phyloP scores from a whole-genome alignment of 352 stramenopile genomes.

The Globisporangium heterothallicum region DNA sequence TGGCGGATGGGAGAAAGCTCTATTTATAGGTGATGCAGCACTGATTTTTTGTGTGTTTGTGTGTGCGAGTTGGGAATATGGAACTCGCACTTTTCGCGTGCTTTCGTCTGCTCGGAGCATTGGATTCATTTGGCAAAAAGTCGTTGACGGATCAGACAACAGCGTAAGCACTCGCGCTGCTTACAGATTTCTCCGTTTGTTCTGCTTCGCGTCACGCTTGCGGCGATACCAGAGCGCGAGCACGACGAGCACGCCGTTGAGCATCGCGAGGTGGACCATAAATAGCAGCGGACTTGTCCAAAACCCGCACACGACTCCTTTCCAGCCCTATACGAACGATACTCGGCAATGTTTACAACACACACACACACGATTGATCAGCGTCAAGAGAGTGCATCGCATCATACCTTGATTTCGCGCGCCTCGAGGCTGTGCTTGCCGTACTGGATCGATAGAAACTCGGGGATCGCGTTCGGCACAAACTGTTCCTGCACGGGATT shows the following conservation, averaged over 20 bases:
- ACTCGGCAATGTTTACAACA: neutral
- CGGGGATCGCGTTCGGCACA: conserved; percentile 43
- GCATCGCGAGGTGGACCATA: conserved; percentile 38
- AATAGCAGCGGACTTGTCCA: conserved; percentile 69
- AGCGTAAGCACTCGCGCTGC: neutral
- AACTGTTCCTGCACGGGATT: conserved; percentile 43
- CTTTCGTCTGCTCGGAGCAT: no score
- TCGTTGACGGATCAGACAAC: no score
- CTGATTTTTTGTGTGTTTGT: no score
- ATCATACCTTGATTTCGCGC: conserved; percentile 69
- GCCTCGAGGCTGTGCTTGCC: conserved; percentile 41
- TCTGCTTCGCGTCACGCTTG: conserved; percentile 6
- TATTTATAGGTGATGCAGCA: no score
- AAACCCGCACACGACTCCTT: conserved; percentile 70
- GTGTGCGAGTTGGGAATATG: no score
- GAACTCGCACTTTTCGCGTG: no score
- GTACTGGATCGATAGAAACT: conserved; percentile 73
- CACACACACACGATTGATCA: no score
- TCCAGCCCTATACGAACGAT: conserved; percentile 48
- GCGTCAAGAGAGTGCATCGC: no score
- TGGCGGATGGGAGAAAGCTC: no score
- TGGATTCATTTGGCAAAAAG: no score
- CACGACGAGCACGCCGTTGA: conserved; percentile 30
- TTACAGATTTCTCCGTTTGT: conserved; percentile 50
- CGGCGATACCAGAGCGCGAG: conserved; percentile 39